Conservation (phyloP, 2,329 filamentous ascomycete genomes). For the Colletotrichum tofieldiae region DNA sequence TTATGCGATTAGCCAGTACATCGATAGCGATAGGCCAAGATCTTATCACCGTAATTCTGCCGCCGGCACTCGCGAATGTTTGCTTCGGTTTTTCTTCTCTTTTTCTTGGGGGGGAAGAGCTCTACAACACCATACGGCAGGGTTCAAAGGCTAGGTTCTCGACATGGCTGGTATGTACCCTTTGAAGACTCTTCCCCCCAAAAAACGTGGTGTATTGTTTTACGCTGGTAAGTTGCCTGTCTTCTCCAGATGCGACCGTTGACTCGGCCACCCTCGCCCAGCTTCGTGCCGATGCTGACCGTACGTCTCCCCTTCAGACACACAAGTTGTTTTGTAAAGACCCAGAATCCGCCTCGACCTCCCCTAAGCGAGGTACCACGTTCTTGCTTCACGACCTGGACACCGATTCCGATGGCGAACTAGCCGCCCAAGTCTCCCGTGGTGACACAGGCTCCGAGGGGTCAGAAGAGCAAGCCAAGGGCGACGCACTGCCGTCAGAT, state of each 20-base stretch:
- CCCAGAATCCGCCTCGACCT: conserved; percentile 40
- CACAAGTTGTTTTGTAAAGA: conserved; percentile 34
- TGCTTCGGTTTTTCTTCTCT: neutral
- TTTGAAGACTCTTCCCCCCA: conserved; percentile 27
- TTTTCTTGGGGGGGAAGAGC: conserved; percentile 29
- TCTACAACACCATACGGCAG: conserved; percentile 15
- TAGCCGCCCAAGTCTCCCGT: conserved; percentile 25
- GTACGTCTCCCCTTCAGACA: neutral
- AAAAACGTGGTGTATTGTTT: neutral
- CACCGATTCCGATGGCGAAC: conserved; percentile 41
- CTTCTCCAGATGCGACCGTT: neutral
- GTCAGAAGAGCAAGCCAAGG: conserved; percentile 23
- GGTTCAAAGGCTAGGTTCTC: conserved; percentile 13
- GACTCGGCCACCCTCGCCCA: neutral
- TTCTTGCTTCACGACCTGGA: conserved; percentile 35
- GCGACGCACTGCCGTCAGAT: conserved; percentile 9
- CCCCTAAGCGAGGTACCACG: conserved; percentile 35
- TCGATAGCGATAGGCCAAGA: conserved; percentile 13
- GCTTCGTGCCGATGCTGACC: conserved; percentile 16
- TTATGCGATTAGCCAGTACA: conserved; percentile 27
- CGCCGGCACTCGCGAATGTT: neutral
- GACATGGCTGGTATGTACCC: conserved; percentile 44
- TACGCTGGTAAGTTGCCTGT: conserved; percentile 40
- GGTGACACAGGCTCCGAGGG: conserved; percentile 38
- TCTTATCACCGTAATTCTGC: conserved; percentile 24